Conservation (phyloP, 441 rosid genomes). For the Erodium texanum region DNA sequence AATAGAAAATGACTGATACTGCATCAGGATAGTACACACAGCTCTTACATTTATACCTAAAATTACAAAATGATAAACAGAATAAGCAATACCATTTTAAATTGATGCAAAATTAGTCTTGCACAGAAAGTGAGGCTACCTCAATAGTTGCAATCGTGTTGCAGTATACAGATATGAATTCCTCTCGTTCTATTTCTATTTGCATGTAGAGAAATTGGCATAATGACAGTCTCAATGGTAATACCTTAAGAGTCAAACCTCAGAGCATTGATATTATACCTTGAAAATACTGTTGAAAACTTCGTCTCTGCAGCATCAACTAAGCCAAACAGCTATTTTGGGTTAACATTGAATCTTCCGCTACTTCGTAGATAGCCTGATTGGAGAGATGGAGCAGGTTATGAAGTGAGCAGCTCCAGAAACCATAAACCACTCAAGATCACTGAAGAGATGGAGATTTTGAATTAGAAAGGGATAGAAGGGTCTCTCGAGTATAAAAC, state of each 20-base stretch:
- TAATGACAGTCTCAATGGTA: background rate
- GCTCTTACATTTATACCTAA: too few relatives aligned
- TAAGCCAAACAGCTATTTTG: too few relatives aligned
- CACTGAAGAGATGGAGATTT: constrained; percentile 36
- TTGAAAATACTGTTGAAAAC: background rate
- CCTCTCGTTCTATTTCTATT: too few relatives aligned
- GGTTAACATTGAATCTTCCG: too few relatives aligned
- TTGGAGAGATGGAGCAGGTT: too few relatives aligned
- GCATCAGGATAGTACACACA: background rate
- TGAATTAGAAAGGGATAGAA: constrained; percentile 72
- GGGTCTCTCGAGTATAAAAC: constrained; percentile 84
- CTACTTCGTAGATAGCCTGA: too few relatives aligned
- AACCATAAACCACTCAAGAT: constrained; percentile 28
- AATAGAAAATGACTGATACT: background rate
- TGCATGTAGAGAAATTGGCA: background rate
- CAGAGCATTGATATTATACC: background rate
- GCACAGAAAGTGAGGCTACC: background rate
- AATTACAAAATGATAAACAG: too few relatives aligned
- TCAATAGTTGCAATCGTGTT: background rate
- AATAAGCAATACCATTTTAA: too few relatives aligned
- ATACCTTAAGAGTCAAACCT: background rate
- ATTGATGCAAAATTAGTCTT: too few relatives aligned
- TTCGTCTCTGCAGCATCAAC: too few relatives aligned
- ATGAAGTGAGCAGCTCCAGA: too few relatives aligned
- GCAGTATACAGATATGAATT: background rate